phyloP scores from a whole-genome alignment of 805 yeast genomes.

The Candida awuae region DNA sequence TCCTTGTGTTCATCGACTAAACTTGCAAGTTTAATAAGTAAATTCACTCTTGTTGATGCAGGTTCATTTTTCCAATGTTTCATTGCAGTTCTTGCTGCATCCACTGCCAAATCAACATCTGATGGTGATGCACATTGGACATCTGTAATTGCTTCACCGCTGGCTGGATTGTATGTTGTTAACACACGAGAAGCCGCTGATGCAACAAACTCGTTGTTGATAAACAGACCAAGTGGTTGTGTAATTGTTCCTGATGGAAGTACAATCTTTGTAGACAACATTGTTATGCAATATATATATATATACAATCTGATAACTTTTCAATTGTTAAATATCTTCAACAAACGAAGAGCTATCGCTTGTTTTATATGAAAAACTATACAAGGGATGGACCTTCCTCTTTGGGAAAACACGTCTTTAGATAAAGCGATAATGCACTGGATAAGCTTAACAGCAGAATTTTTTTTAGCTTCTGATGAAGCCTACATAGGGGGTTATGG shows the following conservation, averaged over 20 bases:
- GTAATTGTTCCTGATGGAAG: conserved; percentile 41
- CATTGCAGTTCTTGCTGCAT: conserved; percentile 41
- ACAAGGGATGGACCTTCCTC: no score
- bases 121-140: conserved; percentile 39
- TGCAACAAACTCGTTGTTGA: conserved; percentile 44
- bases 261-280: conserved; percentile 13
- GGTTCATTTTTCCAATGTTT: conserved; percentile 38
- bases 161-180: conserved; percentile 42
- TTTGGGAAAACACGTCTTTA: no score
- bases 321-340: no score
- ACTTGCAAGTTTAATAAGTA: conserved; percentile 42
- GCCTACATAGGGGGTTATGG: no score
- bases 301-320: no score
- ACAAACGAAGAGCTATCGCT: no score
- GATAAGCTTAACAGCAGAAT: no score
- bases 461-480: no score
- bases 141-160: conserved; percentile 38
- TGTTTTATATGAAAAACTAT: no score
- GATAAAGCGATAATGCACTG: no score
- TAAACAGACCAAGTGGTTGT: conserved; percentile 59
- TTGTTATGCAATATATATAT: neutral
- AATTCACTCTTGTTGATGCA: conserved; percentile 34
- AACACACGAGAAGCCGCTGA: conserved; percentile 22
- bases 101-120: conserved; percentile 45
- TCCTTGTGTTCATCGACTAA: conserved; percentile 42